Base-by-base conservation (phyloP, 2,329 filamentous ascomycete species). In the Neonectria faginata region DNA sequence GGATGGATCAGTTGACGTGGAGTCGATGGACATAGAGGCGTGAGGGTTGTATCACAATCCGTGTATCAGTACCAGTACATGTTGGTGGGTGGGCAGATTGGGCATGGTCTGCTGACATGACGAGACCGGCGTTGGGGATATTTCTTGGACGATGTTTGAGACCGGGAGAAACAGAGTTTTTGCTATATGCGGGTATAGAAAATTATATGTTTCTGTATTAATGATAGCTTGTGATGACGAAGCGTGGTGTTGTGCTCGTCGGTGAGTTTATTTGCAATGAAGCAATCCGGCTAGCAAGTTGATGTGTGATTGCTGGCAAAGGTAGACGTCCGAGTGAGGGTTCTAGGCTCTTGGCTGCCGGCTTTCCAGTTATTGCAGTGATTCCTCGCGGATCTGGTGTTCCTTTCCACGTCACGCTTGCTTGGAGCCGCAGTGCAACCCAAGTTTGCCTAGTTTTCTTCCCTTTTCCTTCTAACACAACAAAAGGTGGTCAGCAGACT, bases 1-100 rank as follows among this genome's bases (percentile, higher is more conserved):
- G 50, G 82, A 83, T 20, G 81, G 83, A 16, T 77, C 80, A 11
- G 73, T 77, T 12, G 81, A 82, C 16, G 81, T 79, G 18, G 81
- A 81, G 59, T 76, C 79, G 8, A 83, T 83, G 81, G 81, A 82
- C 27, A 74, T 81, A 39, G 80, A 81, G 66, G 55, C 75, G 25
- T 79, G 69, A 71, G 54, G n/a, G 45, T 44, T 55, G 20, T 42
- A 45, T 57, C 59, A 42, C 58, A 56, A 57, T 53, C 57, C 31
- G 53, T 70, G 72, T 72, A 74, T 58, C 58, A 73, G 57, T 69
- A 71, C 63, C 60, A 54, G 61, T 47, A 53, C 45, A 48, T 47
- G 41, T 27, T 27, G 29, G 57, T 54, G 47, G 39, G 31, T 20
- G 47, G 39, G 39, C 31, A 58, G 55, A 44, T 39, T 27, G 47